These are phyloP conservation scores for Apiospora hydei DNA, from an alignment of 2,329 filamentous ascomycete species.

Conservation along the genomic window DNA sequence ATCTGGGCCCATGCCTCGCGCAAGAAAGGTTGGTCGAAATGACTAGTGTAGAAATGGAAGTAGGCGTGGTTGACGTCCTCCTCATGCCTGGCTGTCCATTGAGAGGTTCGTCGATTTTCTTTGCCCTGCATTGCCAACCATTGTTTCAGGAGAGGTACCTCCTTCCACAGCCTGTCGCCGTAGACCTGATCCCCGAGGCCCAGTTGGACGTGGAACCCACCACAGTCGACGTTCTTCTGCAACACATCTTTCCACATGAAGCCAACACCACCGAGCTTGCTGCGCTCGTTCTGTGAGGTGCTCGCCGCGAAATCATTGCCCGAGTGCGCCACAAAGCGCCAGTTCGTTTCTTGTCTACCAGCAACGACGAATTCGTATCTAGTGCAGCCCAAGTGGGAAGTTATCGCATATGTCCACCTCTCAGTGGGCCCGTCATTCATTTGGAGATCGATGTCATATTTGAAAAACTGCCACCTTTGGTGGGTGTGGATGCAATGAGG, in stretches of 20 bases:
- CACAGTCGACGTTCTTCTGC: constrained; percentile 95
- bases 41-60: constrained; percentile 98
- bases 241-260: constrained; percentile 99
- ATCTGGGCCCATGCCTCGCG: constrained; percentile 97
- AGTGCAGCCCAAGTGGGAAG: constrained; percentile 96
- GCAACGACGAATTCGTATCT: constrained; percentile 97
- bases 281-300: constrained; percentile 85
- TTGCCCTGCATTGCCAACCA: constrained; percentile 94
- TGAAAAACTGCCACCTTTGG: constrained; percentile 94
- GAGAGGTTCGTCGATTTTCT: constrained; percentile 86
- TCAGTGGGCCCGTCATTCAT: constrained; percentile 85
- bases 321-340: constrained; percentile 95
- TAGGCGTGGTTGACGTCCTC: constrained; percentile 96
- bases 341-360: constrained; percentile 86
- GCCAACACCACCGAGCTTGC: constrained; percentile 84
- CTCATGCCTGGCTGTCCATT: constrained; percentile 93
- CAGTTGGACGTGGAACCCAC: constrained; percentile 93
- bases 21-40: constrained; percentile 95
- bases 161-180: constrained; percentile 94
- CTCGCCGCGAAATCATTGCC: constrained; percentile 94
- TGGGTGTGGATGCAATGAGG: constrained; percentile 85
- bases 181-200: constrained; percentile 95
- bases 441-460: constrained; percentile 87
- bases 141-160: constrained; percentile 90
- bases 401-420: constrained; percentile 98